Evolutionary conservation across 495 filamentous ascomycete genomes (phyloP).

Genomic region (Extremus antarcticus): DNA sequence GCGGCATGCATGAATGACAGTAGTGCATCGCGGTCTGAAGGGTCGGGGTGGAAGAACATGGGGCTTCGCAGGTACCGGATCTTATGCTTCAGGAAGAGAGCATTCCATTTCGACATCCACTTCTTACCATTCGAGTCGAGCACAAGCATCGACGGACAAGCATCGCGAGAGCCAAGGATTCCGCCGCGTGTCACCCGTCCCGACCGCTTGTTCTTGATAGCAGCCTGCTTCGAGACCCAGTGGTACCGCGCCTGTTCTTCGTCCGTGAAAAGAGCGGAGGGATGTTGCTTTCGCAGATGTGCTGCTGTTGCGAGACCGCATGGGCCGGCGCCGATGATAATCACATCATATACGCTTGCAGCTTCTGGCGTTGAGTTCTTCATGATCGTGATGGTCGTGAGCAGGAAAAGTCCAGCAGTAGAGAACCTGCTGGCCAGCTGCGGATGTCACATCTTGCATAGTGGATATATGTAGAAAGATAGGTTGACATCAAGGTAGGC

Average conservation of each 20-base stretch:
- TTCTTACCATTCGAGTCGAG: conserved; percentile 41
- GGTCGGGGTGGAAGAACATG: conserved; percentile 60
- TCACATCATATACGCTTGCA: conserved; percentile 48
- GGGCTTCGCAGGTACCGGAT: conserved; percentile 52
- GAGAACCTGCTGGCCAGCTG: too few relatives aligned
- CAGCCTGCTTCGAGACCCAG: conserved; percentile 47
- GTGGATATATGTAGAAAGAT: too few relatives aligned
- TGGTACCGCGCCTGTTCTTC: conserved; percentile 55
- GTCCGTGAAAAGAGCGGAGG: conserved; percentile 55
- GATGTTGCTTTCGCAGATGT: conserved; percentile 47
- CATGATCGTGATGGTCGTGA: too few relatives aligned
- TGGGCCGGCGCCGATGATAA: conserved; percentile 54
- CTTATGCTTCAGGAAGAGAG: conserved; percentile 43
- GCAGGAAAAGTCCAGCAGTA: too few relatives aligned
- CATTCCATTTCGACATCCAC: conserved; percentile 51
- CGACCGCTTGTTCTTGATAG: too few relatives aligned
- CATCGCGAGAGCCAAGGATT: too few relatives aligned
- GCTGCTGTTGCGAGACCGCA: conserved; percentile 52
- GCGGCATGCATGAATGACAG: conserved; percentile 46
- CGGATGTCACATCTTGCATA: too few relatives aligned
- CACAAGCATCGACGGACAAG: conserved; percentile 32
- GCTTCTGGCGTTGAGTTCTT: too few relatives aligned
- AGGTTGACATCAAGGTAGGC: too few relatives aligned
- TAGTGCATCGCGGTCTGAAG: conserved; percentile 46
- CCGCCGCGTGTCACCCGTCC: too few relatives aligned